Base-by-base conservation (phyloP, 495 filamentous ascomycete genomes). In the Penicillium psychrofluorescens region DNA sequence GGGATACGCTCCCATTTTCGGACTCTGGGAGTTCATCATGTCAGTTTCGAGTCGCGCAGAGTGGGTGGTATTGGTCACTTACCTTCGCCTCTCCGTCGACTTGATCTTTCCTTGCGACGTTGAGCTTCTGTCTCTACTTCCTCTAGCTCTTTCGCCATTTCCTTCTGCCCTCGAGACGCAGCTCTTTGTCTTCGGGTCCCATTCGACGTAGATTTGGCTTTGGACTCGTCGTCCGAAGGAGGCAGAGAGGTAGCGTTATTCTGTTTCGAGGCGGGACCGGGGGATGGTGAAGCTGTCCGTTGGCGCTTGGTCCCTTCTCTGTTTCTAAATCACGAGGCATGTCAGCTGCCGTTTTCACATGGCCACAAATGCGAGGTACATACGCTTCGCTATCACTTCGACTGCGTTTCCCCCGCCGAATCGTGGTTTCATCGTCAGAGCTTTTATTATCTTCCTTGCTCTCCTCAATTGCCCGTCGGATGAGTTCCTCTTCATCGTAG, bases 321-420 rank as follows among this genome's bases (percentile, higher is more conserved):
- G 41, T 64, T 66, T 16, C 78, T 82, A 52, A 36, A 38, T n/a
- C 35, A 43, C 9, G 27, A 22, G 22, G 22, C 22, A 22, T 28
- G 49, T 67, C 50, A 67, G 57, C 36, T 27, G 44, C 11, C 6
- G 22, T 40, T 48, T 41, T 22, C 22, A 22, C 22, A 22, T 22
- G 22, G 22, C 22, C 22, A 6, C 6, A 22, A 22, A 22, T 22
- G 22, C 22, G 35, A 37, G 12, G 36, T 40, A 76, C 87, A 61
- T 72, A 97, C 92, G 90, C 86, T 73, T 96, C 90, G 55, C 88
- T 94, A 45, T 91, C 90, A 59, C 90, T 94, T 54, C 92, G 78
- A 40, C 81, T 86, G 56, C 92, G 75, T 64, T 97, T 97, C 8
- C 80, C 75, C 40, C 85, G 77, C 45, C 80, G 78, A 29, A 67